Conservation (phyloP, 305 asterid genomes). For the Fraxinus paxiana region DNA sequence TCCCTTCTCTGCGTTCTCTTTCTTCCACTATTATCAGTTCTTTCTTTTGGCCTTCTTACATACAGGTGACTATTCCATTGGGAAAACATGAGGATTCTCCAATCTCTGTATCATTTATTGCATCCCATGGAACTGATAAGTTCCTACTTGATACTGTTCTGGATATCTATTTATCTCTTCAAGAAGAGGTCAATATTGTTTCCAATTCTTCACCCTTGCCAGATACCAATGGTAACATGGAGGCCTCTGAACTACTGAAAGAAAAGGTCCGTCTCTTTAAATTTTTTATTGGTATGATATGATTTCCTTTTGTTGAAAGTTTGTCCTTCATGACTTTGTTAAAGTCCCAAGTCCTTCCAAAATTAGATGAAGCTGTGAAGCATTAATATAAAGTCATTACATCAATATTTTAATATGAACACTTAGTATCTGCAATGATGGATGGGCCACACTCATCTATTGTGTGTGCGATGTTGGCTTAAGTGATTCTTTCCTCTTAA, state of each 20-base stretch:
- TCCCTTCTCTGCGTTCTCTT: neutral
- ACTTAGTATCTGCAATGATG: neutral
- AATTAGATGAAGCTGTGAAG: neutral
- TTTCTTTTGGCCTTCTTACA: constrained; percentile 8
- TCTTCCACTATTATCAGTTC: constrained; percentile 4
- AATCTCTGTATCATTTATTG: constrained; percentile 65
- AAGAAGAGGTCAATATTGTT: constrained; percentile 48
- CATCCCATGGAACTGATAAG: constrained; percentile 79
- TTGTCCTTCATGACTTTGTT: neutral
- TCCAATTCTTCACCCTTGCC: constrained; percentile 50
- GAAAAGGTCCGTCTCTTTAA: constrained; percentile 60
- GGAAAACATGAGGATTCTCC: constrained; percentile 68
- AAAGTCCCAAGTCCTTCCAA: constrained; percentile 16
- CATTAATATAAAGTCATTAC: neutral
- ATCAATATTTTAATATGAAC: neutral
- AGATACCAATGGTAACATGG: constrained; percentile 54
- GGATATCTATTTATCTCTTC: constrained; percentile 77
- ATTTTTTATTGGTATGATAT: neutral
- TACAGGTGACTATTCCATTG: constrained; percentile 75
- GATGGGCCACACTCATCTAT: neutral
- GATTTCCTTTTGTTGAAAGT: neutral
- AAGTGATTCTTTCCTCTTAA: neutral
- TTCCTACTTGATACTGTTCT: constrained; percentile 79
- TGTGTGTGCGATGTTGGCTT: constrained; percentile 1
- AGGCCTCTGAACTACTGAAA: constrained; percentile 73